Evolutionary conservation across 176 grass and related monocot genomes (phyloP).

Genomic region (Aegilops bicornis): DNA sequence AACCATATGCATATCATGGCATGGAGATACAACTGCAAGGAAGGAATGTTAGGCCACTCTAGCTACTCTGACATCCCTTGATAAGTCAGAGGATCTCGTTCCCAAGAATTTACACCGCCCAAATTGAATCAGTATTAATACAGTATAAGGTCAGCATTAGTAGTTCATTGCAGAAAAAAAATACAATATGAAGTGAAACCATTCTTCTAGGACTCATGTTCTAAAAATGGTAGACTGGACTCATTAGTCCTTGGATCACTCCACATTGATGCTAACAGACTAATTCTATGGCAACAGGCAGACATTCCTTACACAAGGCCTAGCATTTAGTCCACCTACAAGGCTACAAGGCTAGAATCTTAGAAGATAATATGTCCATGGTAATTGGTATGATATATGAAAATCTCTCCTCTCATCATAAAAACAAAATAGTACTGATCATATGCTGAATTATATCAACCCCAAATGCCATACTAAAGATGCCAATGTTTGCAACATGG

Average conservation of each 20-base stretch:
- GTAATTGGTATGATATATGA: background rate
- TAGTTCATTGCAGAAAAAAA: background rate
- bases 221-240: background rate
- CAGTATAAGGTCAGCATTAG: no score
- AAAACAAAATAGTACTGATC: constrained; percentile 2
- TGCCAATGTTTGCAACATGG: background rate
- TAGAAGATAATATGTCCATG: background rate
- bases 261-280: background rate
- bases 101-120: background rate
- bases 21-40: background rate
- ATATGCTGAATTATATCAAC: background rate
- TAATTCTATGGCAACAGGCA: background rate
- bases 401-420: background rate
- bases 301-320: background rate
- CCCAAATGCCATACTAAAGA: background rate
- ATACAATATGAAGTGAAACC: background rate
- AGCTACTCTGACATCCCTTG: no score
- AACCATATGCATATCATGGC: background rate
- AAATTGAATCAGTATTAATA: background rate
- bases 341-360: background rate
- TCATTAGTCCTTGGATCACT: background rate
- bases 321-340: background rate
- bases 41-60: no score
- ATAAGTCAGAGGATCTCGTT: no score
- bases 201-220: background rate